A percentile compares a stretch with the other conserved stretches of the same genome.
Conservation (phyloP, 371 early-diverging fungal genomes). For the Mucor circinelloides region DNA sequence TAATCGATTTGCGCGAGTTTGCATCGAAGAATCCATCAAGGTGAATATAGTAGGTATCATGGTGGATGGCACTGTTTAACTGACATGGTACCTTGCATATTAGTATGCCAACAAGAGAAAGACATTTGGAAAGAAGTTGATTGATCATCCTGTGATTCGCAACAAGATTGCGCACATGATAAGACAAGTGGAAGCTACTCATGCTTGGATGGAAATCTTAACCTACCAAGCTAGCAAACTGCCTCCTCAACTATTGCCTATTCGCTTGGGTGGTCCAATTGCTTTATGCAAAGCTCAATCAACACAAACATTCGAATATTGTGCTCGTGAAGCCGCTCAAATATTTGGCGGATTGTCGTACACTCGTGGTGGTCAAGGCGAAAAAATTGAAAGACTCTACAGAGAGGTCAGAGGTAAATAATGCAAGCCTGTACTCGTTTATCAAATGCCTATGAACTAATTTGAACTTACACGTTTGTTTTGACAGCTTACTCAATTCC, state of each 20-base stretch:
- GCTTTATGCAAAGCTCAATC: slow-evolving; percentile 71
- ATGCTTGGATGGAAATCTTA: slow-evolving; percentile 67
- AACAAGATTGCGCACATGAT: slow-evolving; percentile 74
- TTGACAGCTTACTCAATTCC: slow-evolving; percentile 60
- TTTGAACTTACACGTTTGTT: too few species aligned
- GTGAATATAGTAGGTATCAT: neutral
- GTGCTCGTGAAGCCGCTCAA: slow-evolving; percentile 74
- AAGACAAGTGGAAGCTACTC: slow-evolving; percentile 71
- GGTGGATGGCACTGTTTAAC: too few species aligned
- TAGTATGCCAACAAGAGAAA: slow-evolving; percentile 79
- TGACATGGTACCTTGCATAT: slow-evolving; percentile 16
- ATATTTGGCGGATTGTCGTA: slow-evolving; percentile 75
- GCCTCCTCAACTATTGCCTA: slow-evolving; percentile 55
- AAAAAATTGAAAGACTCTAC: slow-evolving; percentile 69
- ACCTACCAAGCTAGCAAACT: slow-evolving; percentile 56
- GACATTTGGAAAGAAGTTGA: slow-evolving; percentile 81
- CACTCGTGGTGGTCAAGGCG: slow-evolving; percentile 70
- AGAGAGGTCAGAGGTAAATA: slow-evolving; percentile 56
- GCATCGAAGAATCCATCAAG: slow-evolving; percentile 81
- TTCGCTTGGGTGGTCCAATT: slow-evolving; percentile 71
- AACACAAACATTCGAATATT: slow-evolving; percentile 70
- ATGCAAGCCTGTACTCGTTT: too few species aligned
- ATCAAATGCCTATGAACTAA: too few species aligned
- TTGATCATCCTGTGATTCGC: slow-evolving; percentile 70
- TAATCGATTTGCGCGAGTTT: slow-evolving; percentile 84